phyloP scores from a whole-genome alignment of 345 rosid genomes.

The Ceriops decandra region DNA sequence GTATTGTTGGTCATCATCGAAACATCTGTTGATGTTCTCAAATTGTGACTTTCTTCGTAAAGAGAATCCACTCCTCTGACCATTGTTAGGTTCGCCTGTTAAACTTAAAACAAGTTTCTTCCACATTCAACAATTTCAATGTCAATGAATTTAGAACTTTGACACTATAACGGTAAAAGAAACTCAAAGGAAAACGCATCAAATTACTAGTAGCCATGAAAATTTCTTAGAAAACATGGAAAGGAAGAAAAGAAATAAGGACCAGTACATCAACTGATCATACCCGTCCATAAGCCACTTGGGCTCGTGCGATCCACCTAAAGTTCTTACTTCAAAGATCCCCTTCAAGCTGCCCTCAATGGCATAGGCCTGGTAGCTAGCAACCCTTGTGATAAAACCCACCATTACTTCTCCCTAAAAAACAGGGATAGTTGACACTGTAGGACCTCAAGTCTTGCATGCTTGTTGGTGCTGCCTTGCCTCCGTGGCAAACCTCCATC shows the following conservation, averaged over 20 bases:
- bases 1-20: too few species aligned
- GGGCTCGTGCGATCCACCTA: conserved; percentile 70
- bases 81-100: too few species aligned
- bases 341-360: conserved; percentile 88
- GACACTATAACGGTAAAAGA: too few species aligned
- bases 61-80: too few species aligned
- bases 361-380: conserved; percentile 69
- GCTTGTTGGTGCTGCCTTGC: conserved; percentile 34
- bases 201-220: too few species aligned
- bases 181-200: too few species aligned
- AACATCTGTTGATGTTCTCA: too few species aligned
- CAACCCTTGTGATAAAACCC: conserved; percentile 63
- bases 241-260: not conserved
- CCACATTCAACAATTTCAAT: too few species aligned
- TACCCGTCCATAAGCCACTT: conserved; percentile 59
- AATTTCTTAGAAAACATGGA: not conserved
- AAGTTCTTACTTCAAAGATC: conserved; percentile 76
- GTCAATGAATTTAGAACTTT: too few species aligned
- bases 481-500: conserved; percentile 33
- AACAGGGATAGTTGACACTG: conserved; percentile 37
- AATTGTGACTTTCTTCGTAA: too few species aligned
- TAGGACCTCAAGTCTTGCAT: conserved; percentile 65
- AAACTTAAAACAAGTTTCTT: too few species aligned
- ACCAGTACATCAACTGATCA: conserved; percentile 16
- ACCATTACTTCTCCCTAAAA: conserved; percentile 35